Conservation (phyloP, 768 basidiomycete genomes). For the Boletus subparvulus region DNA sequence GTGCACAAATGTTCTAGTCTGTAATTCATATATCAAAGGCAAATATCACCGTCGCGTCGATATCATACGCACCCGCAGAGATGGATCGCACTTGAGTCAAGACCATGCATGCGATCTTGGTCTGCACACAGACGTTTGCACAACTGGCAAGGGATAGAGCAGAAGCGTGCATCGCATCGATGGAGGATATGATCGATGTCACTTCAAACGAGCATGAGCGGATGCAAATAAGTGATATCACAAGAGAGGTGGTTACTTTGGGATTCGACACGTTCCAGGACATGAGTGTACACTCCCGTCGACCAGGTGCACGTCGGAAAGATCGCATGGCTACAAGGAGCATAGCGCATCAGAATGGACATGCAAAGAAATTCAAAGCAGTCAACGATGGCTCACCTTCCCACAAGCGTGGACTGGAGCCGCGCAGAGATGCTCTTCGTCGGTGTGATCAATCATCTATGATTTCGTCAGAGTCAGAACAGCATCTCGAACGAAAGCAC, state of each 20-base stretch:
- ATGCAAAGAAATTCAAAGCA: too few species aligned
- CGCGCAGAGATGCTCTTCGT: constrained; percentile 52
- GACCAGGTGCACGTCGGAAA: constrained; percentile 32
- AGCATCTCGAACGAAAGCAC: background rate
- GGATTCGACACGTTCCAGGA: constrained; percentile 39
- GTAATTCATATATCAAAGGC: background rate
- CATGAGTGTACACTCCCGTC: constrained; percentile 41
- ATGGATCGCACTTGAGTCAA: constrained; percentile 41
- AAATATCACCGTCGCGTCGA: background rate
- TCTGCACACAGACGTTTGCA: constrained; percentile 54
- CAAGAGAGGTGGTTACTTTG: constrained; percentile 34
- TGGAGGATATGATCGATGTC: constrained; percentile 46
- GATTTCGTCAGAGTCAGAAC: background rate
- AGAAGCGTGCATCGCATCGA: constrained; percentile 50
- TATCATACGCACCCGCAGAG: constrained; percentile 52
- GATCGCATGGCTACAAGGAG: constrained; percentile 40
- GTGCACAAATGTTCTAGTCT: constrained; percentile 55
- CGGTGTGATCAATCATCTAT: constrained; percentile 48
- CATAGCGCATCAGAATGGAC: background rate
- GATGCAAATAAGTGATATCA: background rate
- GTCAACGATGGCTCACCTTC: constrained; percentile 33
- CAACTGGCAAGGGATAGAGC: constrained; percentile 53
- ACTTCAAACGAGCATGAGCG: constrained; percentile 30
- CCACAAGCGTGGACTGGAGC: constrained; percentile 57
- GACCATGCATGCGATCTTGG: constrained; percentile 52